Percentiles rank a stretch among this genome's conserved stretches.
These are phyloP conservation scores for Smittium culicis DNA, from an alignment of 371 early-diverging fungal genomes.

Conservation along the genomic window DNA sequence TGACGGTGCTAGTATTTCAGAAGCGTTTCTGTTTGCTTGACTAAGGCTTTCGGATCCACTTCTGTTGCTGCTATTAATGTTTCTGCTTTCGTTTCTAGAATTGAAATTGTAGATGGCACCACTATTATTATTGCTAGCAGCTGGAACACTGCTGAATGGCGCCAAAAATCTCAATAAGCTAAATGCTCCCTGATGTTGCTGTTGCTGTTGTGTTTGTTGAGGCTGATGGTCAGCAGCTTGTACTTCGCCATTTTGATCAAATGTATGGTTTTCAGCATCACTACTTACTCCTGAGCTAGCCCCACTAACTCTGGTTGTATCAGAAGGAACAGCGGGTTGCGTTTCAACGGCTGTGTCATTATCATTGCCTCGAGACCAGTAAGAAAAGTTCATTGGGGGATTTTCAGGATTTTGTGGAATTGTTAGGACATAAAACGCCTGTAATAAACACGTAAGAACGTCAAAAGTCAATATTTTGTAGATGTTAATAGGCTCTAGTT, in stretches of 20 bases:
- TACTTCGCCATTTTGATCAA: background rate
- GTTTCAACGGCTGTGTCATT: background rate
- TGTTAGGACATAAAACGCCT: background rate
- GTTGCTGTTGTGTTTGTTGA: too few species aligned
- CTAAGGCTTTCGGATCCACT: too few species aligned
- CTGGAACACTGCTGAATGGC: too few species aligned
- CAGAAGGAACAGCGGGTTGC: background rate
- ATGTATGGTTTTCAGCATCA: background rate
- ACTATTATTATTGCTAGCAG: too few species aligned
- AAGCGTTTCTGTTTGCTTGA: too few species aligned
- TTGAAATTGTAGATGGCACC: too few species aligned
- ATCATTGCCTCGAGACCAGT: background rate
- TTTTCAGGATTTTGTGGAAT: background rate
- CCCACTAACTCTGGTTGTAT: background rate
- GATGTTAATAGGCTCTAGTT: background rate
- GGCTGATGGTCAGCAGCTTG: background rate
- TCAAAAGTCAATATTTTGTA: background rate
- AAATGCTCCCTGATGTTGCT: too few species aligned
- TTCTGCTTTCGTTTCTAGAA: too few species aligned
- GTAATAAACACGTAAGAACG: background rate
- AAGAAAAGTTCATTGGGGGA: background rate
- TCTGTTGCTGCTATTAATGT: too few species aligned
- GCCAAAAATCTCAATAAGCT: too few species aligned
- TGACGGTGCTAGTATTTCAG: too few species aligned
- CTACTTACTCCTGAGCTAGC: background rate